Base-by-base conservation (phyloP, 768 basidiomycete genomes). In the Rhizopogon rudus region DNA sequence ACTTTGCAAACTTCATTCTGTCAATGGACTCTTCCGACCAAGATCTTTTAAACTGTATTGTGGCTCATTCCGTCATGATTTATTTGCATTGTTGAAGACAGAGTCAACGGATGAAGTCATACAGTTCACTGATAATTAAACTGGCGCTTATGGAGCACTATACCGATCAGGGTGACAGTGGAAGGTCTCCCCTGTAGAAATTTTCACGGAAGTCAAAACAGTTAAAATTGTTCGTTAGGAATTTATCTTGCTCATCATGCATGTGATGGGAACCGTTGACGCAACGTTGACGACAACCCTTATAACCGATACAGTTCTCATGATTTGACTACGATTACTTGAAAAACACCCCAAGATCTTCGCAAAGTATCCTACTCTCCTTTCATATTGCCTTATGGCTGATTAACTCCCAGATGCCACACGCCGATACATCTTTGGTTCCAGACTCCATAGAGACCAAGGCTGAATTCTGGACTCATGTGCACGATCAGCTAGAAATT, bases 361-460 rank as follows among this genome's bases (percentile, higher is more conserved):
- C n/a, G 9, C 46, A 22, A 49, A 37, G 48, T 37, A 25, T 37
- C 9, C 20, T 37, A 12, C 46, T 35, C 20, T 37, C 35, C 20
- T 3, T 35, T 22, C 16, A 14, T 49, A 16, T 25, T 16, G 8
- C 8, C 20, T 22, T 37, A 8, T 37, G 33, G 5, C 3, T 10
- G 5, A 49, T 49, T 10, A 22, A 6, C 9, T 16, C 33, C 14
- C 14, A 39, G 40, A 93, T 93, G 91, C 87, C 85, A 17, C 92
- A 94, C 74, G 91, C 93, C 55, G 92, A 93, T 65, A 76, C 85
- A 10, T 84, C 87, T 1, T 69, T 84, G 14, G 76, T 95, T 6
- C 91, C 90, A n/a, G 60, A 73, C 20, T 78, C 70, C 74, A 82
- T 96, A 57, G 77, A 76, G 51, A 82, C 84, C 25, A 97, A 94